Conservation (phyloP, 1,284 basidiomycete genomes). For the Microbotryum intermedium region DNA sequence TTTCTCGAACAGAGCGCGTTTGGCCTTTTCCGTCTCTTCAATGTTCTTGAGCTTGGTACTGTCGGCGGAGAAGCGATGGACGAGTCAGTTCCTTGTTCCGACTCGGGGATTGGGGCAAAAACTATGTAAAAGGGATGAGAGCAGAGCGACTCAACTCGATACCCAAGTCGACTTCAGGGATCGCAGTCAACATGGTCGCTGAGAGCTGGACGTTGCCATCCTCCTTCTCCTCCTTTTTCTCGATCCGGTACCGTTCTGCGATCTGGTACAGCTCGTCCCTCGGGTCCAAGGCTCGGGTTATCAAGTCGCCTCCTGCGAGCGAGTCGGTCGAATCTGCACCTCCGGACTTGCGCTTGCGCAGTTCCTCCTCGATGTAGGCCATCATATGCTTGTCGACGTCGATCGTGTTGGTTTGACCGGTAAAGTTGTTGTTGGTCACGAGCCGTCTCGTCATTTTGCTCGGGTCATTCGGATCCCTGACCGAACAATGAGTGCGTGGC, state of each 20-base stretch:
- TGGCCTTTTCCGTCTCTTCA: slow-evolving; percentile 91
- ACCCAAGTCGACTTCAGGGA: slow-evolving; percentile 93
- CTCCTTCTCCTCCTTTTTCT: slow-evolving; percentile 45
- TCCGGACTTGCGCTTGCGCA: slow-evolving; percentile 55
- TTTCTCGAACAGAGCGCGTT: slow-evolving; percentile 68
- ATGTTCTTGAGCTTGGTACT: slow-evolving; percentile 88
- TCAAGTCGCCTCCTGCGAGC: slow-evolving; percentile 38
- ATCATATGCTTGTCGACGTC: slow-evolving; percentile 99
- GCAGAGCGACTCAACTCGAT: slow-evolving; percentile 67
- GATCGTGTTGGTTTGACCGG: slow-evolving; percentile 86
- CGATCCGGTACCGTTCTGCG: slow-evolving; percentile 53
- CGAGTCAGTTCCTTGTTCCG: background rate
- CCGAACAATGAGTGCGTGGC: background rate
- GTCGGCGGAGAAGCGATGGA: background rate
- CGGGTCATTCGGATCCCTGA: slow-evolving; percentile 49
- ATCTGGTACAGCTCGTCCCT: slow-evolving; percentile 73
- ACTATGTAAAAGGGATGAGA: background rate
- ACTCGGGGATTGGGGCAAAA: background rate
- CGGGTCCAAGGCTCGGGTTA: slow-evolving; percentile 47
- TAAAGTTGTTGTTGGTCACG: slow-evolving; percentile 84
- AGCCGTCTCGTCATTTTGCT: slow-evolving; percentile 48
- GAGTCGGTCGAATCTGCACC: slow-evolving; percentile 46
- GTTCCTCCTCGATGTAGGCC: slow-evolving; percentile 91
- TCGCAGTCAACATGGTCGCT: slow-evolving; percentile 82
- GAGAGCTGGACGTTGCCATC: slow-evolving; percentile 90